phyloP scores from a whole-genome alignment of 495 filamentous ascomycete genomes.

The Aspergillus sclerotioniger region DNA sequence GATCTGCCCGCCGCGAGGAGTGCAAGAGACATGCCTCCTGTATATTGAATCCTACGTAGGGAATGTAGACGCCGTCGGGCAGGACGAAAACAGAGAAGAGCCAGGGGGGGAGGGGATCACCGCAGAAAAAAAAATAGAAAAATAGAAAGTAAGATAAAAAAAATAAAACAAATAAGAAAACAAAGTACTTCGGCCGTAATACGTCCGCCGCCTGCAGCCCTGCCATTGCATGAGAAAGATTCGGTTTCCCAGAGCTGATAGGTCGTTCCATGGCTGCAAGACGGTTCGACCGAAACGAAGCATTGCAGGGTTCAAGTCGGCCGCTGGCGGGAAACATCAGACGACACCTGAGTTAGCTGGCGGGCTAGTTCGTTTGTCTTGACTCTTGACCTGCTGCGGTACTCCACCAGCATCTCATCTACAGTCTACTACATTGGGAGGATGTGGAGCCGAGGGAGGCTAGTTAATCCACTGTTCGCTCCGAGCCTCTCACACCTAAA shows the following conservation, averaged over 20 bases:
- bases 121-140: background rate
- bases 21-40: background rate
- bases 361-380: slow-evolving; percentile 2
- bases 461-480: slow-evolving; percentile 10
- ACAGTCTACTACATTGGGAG: background rate
- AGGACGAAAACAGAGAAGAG: background rate
- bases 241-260: slow-evolving; percentile 15
- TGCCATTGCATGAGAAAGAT: slow-evolving; percentile 21
- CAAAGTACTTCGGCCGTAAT: slow-evolving; percentile 3
- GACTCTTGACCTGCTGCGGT: background rate
- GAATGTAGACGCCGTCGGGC: background rate
- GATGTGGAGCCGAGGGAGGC: slow-evolving; percentile 17
- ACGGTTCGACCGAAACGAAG: slow-evolving; percentile 21
- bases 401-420: slow-evolving; percentile 11
- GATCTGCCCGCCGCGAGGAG: background rate
- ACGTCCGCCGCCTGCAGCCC: slow-evolving; percentile 18
- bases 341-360: slow-evolving; percentile 6
- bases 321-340: slow-evolving; percentile 18
- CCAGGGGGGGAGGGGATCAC: background rate
- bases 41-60: background rate
- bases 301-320: slow-evolving; percentile 18
- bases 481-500: slow-evolving; percentile 15
- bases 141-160: slow-evolving; percentile 4
- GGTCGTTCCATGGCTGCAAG: slow-evolving; percentile 13
- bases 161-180: background rate